Percentiles rank a stretch among this genome's conserved stretches.
These are phyloP conservation scores for Jacaranda copaia DNA, from an alignment of 257 asterid species.

Conservation along the genomic window DNA sequence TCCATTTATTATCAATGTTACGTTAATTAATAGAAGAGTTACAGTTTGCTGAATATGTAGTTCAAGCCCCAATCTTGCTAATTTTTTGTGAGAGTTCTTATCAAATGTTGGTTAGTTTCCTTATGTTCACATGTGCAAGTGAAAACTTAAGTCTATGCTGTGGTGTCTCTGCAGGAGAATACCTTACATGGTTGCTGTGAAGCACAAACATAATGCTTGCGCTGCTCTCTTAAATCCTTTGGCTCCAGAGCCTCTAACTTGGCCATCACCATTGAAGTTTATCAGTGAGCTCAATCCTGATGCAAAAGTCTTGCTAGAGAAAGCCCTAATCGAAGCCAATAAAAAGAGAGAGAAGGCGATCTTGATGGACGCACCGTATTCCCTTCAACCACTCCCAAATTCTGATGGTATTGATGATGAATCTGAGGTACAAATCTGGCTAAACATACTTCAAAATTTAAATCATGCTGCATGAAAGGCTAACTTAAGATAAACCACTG, in stretches of 20 bases:
- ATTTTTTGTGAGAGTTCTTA: neutral
- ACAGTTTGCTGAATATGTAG: neutral
- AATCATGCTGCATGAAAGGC: conserved; percentile 11
- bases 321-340: conserved; percentile 75
- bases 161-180: conserved; percentile 59
- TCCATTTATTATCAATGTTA: neutral
- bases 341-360: conserved; percentile 68
- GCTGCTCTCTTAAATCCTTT: conserved; percentile 85
- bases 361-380: conserved; percentile 51
- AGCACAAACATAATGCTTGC: conserved; percentile 68
- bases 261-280: conserved; percentile 86
- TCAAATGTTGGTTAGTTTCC: neutral
- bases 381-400: conserved; percentile 41
- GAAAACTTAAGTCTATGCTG: conserved; percentile 28
- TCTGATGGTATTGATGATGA: conserved; percentile 52
- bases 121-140: neutral
- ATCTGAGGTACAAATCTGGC: conserved; percentile 59
- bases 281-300: conserved; percentile 75
- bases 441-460: neutral
- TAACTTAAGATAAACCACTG: neutral
- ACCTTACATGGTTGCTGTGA: conserved; percentile 78
- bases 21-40: neutral
- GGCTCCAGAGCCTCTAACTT: conserved; percentile 83
- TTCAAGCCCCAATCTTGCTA: too few relatives aligned
- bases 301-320: conserved; percentile 70